phyloP scores from a whole-genome alignment of 2,329 filamentous ascomycete genomes.

The Cryphonectria naterciae region DNA sequence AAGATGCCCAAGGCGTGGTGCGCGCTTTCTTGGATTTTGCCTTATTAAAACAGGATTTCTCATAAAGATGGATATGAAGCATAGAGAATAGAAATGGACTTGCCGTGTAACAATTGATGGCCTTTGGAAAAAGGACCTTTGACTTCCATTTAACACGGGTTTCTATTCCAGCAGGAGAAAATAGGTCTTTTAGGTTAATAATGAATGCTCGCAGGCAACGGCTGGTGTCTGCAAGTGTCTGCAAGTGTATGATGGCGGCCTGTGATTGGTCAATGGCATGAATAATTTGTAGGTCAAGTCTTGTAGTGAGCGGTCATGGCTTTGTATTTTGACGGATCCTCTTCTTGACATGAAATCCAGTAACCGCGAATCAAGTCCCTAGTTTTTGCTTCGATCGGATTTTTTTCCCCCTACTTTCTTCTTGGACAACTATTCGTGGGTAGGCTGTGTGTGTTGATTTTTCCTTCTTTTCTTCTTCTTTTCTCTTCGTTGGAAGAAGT shows the following conservation, averaged over 20 bases:
- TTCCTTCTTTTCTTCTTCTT: neutral
- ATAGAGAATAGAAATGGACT: neutral
- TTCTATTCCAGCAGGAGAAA: too few species aligned
- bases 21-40: neutral
- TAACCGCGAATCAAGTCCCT: constrained; percentile 5
- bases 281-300: neutral
- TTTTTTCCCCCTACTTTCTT: too few species aligned
- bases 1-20: neutral
- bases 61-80: neutral
- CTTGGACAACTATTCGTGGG: too few species aligned
- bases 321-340: constrained; percentile 6
- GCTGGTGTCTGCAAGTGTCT: neutral
- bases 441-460: neutral
- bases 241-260: neutral
- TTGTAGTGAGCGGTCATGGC: constrained; percentile 19
- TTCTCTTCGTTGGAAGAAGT: neutral
- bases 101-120: neutral
- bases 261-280: neutral
- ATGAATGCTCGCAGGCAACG: neutral
- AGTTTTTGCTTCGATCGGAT: neutral
- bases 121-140: too few species aligned
- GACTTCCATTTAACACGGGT: too few species aligned
- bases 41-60: neutral
- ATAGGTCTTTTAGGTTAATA: neutral
- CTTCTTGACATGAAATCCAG: neutral